Conservation (phyloP, 441 rosid species). For the Erysimum cheiri region DNA sequence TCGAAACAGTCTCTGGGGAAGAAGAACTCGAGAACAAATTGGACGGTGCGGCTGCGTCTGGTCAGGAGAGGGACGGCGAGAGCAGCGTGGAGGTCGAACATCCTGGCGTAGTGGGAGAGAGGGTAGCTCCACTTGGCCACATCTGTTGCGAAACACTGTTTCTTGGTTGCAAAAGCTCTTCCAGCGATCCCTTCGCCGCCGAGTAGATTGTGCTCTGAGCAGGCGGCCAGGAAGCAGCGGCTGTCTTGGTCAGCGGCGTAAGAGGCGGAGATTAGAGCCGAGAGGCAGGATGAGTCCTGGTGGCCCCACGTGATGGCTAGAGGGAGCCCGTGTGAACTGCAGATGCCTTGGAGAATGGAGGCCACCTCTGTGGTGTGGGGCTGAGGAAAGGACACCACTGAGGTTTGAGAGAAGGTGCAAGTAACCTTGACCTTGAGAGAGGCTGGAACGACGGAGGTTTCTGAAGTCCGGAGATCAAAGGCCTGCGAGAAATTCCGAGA, state of each 20-base stretch:
- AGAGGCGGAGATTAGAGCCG: conserved; percentile 74
- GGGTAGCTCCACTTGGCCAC: conserved; percentile 66
- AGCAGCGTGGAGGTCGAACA: conserved; percentile 68
- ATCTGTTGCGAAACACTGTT: conserved; percentile 61
- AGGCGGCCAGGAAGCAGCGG: conserved; percentile 61
- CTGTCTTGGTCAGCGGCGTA: conserved; percentile 55
- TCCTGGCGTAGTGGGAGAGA: conserved; percentile 76
- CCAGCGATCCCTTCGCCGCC: conserved; percentile 74
- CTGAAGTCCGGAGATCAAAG: conserved; percentile 76
- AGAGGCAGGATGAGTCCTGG: conserved; percentile 56
- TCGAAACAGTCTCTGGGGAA: conserved; percentile 64
- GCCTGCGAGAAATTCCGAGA: conserved; percentile 59
- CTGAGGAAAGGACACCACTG: conserved; percentile 32
- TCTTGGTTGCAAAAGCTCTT: conserved; percentile 58
- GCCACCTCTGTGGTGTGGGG: conserved; percentile 62
- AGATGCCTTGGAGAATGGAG: conserved; percentile 62
- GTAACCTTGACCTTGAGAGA: conserved; percentile 56
- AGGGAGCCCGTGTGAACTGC: conserved; percentile 60
- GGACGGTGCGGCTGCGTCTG: conserved; percentile 48
- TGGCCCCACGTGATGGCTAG: conserved; percentile 90
- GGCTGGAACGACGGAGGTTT: conserved; percentile 55
- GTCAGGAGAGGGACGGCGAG: conserved; percentile 64
- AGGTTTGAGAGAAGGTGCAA: conserved; percentile 4
- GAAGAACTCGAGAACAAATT: conserved; percentile 71
- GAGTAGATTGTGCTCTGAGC: conserved; percentile 73